Conservation (phyloP, 2,329 filamentous ascomycete genomes). For the Cryphonectria nitschkei region DNA sequence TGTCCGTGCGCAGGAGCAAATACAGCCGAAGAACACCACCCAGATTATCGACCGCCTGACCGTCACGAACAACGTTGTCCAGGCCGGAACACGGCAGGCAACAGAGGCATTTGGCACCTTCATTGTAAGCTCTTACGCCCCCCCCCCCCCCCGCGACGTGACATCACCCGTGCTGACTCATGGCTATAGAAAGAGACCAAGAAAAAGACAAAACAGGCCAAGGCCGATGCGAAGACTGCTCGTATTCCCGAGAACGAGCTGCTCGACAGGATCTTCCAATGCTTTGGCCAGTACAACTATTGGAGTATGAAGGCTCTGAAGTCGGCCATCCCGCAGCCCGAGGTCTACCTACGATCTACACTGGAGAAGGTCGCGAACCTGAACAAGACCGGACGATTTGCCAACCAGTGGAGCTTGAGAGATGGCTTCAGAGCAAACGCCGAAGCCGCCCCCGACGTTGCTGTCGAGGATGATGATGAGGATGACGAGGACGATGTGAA, state of each 20-base stretch:
- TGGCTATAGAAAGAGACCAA: conserved; percentile 53
- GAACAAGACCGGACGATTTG: conserved; percentile 81
- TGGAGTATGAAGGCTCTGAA: conserved; percentile 93
- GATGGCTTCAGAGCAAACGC: conserved; percentile 56
- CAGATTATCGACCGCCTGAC: conserved; percentile 54
- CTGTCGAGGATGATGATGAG: conserved; percentile 59
- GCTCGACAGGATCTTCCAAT: conserved; percentile 79
- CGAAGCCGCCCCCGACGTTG: conserved; percentile 47
- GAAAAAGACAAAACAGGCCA: conserved; percentile 59
- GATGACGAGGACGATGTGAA: conserved; percentile 69
- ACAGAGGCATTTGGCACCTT: conserved; percentile 54
- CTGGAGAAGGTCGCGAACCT: conserved; percentile 82
- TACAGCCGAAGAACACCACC: conserved; percentile 53
- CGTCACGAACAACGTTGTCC: conserved; percentile 59
- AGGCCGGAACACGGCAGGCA: conserved; percentile 56
- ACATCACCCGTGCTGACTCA: conserved; percentile 16
- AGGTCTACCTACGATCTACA: conserved; percentile 86
- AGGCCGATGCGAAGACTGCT: conserved; percentile 79
- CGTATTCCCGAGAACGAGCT: conserved; percentile 90
- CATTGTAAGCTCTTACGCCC: conserved; percentile 53
- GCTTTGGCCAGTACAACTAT: conserved; percentile 85
- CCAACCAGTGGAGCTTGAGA: conserved; percentile 83
- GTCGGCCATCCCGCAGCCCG: conserved; percentile 78
- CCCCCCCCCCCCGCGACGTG: too few species aligned
- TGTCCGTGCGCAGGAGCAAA: conserved; percentile 48